Percentiles rank a stretch among this genome's conserved stretches.
Conservation (phyloP, 306 rosid genomes). For the Dalbergia cochinchinensis region DNA sequence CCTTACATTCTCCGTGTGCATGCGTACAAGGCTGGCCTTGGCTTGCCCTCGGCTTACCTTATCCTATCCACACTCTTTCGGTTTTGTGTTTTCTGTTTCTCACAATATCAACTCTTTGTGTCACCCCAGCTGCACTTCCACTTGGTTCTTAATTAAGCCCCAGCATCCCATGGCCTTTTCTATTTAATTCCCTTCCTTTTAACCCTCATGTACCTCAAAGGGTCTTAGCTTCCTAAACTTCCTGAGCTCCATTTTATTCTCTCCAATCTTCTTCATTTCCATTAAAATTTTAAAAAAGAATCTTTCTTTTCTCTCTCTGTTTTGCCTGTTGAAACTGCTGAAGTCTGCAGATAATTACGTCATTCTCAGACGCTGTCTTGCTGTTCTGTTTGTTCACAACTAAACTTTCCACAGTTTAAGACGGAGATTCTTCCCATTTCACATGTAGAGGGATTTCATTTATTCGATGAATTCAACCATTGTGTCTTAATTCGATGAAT, state of each 20-base stretch:
- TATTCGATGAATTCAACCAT: conserved; percentile 50
- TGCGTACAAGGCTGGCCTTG: conserved; percentile 42
- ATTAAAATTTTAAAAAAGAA: not conserved
- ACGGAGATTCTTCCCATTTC: conserved; percentile 32
- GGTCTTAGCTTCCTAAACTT: conserved; percentile 1
- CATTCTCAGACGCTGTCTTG: not conserved
- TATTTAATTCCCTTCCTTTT: conserved; percentile 22
- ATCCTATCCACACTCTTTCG: conserved; percentile 67
- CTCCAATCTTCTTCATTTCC: not conserved
- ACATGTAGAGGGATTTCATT: conserved; percentile 5
- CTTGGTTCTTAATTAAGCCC: conserved; percentile 22
- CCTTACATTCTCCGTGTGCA: conserved; percentile 50
- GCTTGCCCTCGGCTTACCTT: conserved; percentile 70
- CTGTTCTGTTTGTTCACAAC: not conserved
- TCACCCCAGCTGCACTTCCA: conserved; percentile 4
- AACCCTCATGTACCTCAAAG: conserved; percentile 20
- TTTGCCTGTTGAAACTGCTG: not conserved
- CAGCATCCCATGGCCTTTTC: conserved; percentile 6
- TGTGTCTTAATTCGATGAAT: conserved; percentile 49
- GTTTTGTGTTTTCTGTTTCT: conserved; percentile 39
- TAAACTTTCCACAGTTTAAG: conserved; percentile 27
- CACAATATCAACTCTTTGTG: conserved; percentile 22
- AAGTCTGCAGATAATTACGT: conserved; percentile 12
- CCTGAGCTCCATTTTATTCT: not conserved
- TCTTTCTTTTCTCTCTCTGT: not conserved